Percentiles rank a stretch among this genome's conserved stretches.
Evolutionary conservation across 495 filamentous ascomycete species (phyloP).

Genomic region (Podospora conica): DNA sequence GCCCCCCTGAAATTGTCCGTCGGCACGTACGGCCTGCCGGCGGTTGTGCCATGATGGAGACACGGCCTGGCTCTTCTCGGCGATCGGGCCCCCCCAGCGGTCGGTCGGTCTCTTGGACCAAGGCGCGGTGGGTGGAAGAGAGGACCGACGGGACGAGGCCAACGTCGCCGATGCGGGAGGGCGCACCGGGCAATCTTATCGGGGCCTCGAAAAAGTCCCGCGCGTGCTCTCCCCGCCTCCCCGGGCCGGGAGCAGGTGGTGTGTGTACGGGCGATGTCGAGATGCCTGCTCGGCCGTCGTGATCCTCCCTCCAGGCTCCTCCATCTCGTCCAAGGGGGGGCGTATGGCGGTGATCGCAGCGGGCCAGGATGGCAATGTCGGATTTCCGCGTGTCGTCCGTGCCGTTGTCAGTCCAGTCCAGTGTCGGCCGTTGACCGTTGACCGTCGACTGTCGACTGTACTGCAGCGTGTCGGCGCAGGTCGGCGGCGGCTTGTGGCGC

Average conservation of each 20-base stretch:
- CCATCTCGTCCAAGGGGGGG: background rate
- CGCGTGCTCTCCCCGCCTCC: background rate
- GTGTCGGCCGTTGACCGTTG: too few relatives aligned
- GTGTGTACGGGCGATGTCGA: background rate
- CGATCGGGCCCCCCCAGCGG: conserved; percentile 1
- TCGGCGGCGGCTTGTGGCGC: conserved; percentile 4
- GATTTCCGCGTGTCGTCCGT: background rate
- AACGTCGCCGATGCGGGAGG: background rate
- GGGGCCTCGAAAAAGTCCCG: background rate
- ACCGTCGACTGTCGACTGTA: too few relatives aligned
- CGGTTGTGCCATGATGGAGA: conserved; percentile 4
- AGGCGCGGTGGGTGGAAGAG: background rate
- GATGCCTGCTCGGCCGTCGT: too few relatives aligned
- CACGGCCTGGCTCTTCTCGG: background rate
- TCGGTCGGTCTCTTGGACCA: background rate
- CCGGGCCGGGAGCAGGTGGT: background rate
- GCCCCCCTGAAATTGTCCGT: conserved; percentile 9
- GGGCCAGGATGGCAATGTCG: background rate
- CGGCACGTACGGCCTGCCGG: conserved; percentile 6
- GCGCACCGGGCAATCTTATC: background rate
- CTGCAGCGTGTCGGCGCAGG: background rate
- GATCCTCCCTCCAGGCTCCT: background rate
- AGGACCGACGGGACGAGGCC: background rate
- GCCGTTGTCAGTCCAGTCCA: background rate
- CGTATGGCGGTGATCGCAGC: background rate